Evolutionary conservation across 140 eudicot species (phyloP).

Genomic region (Anethum foeniculum): DNA sequence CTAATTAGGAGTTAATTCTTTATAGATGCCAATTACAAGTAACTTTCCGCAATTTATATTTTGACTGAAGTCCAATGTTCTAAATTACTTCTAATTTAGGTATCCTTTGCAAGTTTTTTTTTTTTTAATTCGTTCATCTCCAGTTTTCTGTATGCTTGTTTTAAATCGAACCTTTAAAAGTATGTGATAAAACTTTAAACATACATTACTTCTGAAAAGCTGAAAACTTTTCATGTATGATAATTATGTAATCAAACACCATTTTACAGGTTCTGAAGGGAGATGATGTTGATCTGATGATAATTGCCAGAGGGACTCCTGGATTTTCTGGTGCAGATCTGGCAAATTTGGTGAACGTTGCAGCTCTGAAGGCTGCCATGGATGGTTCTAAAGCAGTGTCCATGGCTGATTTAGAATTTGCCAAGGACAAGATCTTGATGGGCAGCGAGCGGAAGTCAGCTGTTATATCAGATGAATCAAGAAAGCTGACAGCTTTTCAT

Average conservation of each 20-base stretch:
- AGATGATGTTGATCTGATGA: conserved; percentile 76
- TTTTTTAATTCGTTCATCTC: too few species aligned
- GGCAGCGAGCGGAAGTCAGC: conserved; percentile 94
- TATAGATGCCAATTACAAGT: not conserved
- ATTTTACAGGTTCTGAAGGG: conserved; percentile 65
- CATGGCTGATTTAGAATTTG: conserved; percentile 75
- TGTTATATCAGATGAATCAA: conserved; percentile 71
- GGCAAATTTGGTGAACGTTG: conserved; percentile 85
- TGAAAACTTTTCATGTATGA: not conserved
- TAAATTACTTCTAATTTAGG: too few species aligned
- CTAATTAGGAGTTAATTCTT: not conserved
- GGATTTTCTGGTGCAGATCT: conserved; percentile 97
- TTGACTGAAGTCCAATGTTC: not conserved
- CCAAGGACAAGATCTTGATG: conserved; percentile 93
- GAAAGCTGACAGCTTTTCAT: conserved; percentile 79
- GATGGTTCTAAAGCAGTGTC: conserved; percentile 89
- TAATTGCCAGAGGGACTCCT: conserved; percentile 92
- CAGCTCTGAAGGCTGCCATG: conserved; percentile 97
- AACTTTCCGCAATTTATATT: not conserved
- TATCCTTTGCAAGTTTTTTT: not conserved
- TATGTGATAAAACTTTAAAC: not conserved
- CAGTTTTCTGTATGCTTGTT: not conserved
- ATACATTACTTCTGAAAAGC: not conserved
- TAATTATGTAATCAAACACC: conserved; percentile 11
- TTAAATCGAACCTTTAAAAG: not conserved